A percentile compares a stretch with the other conserved stretches of the same genome.
These are phyloP conservation scores for Ceriops tagal DNA, from an alignment of 345 rosid genomes.

Conservation along the genomic window DNA sequence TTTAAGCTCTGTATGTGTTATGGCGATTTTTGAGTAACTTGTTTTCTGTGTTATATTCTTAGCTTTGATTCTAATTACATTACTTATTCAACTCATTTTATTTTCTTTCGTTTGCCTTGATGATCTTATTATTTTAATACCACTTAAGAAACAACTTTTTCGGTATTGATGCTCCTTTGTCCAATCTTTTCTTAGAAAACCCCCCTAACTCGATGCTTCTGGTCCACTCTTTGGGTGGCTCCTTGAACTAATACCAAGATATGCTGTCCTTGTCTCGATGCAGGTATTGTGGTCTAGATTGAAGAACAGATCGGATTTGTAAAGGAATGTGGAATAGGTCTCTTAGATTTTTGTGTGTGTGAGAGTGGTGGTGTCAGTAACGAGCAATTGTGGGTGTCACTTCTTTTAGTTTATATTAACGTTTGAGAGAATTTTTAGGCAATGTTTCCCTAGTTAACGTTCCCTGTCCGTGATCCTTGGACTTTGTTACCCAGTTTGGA, in stretches of 20 bases:
- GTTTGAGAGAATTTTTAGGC: slow-evolving; percentile 36
- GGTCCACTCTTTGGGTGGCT: slow-evolving; percentile 49
- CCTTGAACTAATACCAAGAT: slow-evolving; percentile 36
- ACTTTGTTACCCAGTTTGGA: slow-evolving; percentile 38
- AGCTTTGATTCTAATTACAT: slow-evolving; percentile 12
- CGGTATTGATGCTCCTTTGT: slow-evolving; percentile 37
- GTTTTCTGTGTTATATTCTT: slow-evolving; percentile 28
- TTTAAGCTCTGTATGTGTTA: background rate
- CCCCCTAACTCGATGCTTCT: slow-evolving; percentile 39
- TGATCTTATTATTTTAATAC: slow-evolving; percentile 2
- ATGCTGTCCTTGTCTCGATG: slow-evolving; percentile 37
- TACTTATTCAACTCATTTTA: background rate
- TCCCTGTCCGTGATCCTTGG: slow-evolving; percentile 29
- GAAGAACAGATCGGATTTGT: slow-evolving; percentile 17
- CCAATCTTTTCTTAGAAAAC: slow-evolving; percentile 26
- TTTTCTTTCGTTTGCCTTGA: background rate
- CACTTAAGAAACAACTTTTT: slow-evolving; percentile 30
- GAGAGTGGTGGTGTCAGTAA: slow-evolving; percentile 52
- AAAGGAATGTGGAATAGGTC: slow-evolving; percentile 30
- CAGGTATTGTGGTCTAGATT: slow-evolving; percentile 35
- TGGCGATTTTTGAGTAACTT: background rate
- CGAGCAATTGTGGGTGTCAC: slow-evolving; percentile 61
- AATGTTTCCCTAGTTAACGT: slow-evolving; percentile 38
- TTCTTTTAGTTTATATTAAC: slow-evolving; percentile 27
- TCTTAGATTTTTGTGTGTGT: slow-evolving; percentile 22